Percentiles rank a stretch among this genome's conserved stretches.
Conservation (phyloP, 1,284 basidiomycete genomes). For the Phaffia rhodozyma region DNA sequence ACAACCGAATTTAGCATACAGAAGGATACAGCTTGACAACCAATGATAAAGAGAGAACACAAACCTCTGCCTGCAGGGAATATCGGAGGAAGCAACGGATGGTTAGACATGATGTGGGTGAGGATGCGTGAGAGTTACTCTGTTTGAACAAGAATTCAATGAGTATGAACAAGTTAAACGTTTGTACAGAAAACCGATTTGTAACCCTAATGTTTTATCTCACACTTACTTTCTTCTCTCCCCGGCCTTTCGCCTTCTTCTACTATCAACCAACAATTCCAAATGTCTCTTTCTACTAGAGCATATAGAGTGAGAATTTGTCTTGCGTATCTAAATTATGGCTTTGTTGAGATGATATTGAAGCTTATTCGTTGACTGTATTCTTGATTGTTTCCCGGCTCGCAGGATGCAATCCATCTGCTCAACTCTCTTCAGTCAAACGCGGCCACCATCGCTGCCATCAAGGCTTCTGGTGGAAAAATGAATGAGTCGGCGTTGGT, state of each 20-base stretch:
- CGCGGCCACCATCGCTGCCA: conserved; percentile 75
- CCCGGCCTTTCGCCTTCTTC: too few relatives aligned
- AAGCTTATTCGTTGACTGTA: background rate
- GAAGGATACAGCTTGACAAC: background rate
- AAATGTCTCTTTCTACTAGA: conserved; percentile 5
- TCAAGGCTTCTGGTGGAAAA: conserved; percentile 61
- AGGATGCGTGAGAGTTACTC: background rate
- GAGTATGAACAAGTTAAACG: too few relatives aligned
- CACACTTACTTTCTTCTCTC: too few relatives aligned
- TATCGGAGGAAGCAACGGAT: conserved; percentile 14
- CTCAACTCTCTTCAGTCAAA: conserved; percentile 92
- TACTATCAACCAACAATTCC: too few relatives aligned
- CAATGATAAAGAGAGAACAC: background rate
- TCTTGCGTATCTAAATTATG: background rate
- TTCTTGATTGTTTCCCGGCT: background rate
- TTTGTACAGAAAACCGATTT: too few relatives aligned
- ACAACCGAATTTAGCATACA: background rate
- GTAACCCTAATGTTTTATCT: too few relatives aligned
- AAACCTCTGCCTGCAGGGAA: conserved; percentile 14
- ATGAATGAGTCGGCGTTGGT: conserved; percentile 61
- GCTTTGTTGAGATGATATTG: background rate
- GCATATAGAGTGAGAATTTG: conserved; percentile 4
- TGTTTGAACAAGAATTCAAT: too few relatives aligned
- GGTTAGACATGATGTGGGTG: background rate
- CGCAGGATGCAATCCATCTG: conserved; percentile 62